A percentile compares a stretch with the other conserved stretches of the same genome.
These are phyloP conservation scores for Neurospora sp. DNA, from an alignment of 2,329 filamentous ascomycete species.

Conservation along the genomic window DNA sequence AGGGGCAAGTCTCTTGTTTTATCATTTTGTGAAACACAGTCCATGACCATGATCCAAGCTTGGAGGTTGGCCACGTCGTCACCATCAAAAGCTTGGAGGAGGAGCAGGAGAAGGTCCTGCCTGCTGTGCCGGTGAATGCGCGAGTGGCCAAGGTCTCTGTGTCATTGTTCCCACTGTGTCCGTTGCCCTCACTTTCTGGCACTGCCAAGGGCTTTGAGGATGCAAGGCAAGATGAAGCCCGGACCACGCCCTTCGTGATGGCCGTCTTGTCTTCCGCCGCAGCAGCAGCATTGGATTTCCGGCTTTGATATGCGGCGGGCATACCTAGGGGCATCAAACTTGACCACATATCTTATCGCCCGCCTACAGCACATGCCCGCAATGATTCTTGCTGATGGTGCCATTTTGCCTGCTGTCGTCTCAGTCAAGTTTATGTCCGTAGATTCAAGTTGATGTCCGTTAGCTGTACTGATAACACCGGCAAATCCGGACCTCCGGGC, in stretches of 20 bases:
- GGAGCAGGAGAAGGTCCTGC: too few relatives aligned
- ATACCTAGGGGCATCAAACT: neutral
- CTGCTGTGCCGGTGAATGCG: too few relatives aligned
- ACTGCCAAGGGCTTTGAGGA: neutral
- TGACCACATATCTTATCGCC: neutral
- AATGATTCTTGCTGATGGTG: too few relatives aligned
- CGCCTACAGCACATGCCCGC: neutral
- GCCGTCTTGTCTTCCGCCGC: neutral
- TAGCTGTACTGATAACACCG: neutral
- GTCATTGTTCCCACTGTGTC: too few relatives aligned
- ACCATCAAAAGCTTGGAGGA: too few relatives aligned
- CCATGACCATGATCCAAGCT: neutral
- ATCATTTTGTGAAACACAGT: neutral
- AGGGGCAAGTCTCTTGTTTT: neutral
- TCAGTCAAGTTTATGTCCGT: neutral
- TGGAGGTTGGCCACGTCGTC: neutral
- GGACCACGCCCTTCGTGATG: neutral
- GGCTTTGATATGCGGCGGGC: neutral
- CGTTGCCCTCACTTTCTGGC: too few relatives aligned
- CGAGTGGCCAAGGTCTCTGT: too few relatives aligned
- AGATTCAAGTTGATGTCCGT: neutral
- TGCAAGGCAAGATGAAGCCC: neutral
- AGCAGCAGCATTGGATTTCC: too few relatives aligned
- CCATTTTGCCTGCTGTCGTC: neutral
- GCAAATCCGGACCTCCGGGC: neutral